Percentiles rank a stretch among this genome's conserved stretches.
Evolutionary conservation across 23 red algal genomes (phyloP).

Genomic region (Gracilaria vermiculophylla): DNA sequence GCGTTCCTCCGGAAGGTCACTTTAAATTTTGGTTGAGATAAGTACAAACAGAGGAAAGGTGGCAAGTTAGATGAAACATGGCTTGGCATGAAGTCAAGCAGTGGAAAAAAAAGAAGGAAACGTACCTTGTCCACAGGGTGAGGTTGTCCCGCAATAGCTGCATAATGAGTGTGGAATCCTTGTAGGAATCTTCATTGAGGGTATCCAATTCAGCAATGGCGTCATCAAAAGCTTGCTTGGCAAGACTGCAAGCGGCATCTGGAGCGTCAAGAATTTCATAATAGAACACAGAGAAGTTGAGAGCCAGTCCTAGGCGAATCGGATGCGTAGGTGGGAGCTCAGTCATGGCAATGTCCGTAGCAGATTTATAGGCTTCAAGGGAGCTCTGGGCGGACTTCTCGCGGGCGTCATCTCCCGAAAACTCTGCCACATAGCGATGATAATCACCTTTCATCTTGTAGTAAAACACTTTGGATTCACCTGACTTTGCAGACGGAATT

Average conservation of each 20-base stretch:
- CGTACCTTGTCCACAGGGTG: conserved; percentile 88
- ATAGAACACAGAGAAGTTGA: conserved; percentile 99
- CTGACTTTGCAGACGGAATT: conserved; percentile 89
- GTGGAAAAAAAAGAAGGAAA: neutral
- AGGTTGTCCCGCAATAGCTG: conserved; percentile 99
- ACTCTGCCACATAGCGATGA: conserved; percentile 98
- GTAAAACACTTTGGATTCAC: conserved; percentile 94
- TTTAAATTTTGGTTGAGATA: neutral
- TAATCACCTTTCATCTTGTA: conserved; percentile 99
- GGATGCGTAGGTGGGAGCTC: conserved; percentile 98
- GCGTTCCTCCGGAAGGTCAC: conserved; percentile 27
- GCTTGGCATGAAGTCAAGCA: neutral
- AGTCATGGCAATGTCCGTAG: conserved; percentile 88
- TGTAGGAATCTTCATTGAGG: conserved; percentile 94
- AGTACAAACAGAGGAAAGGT: neutral
- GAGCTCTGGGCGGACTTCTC: conserved; percentile 80
- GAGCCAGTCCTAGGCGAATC: conserved; percentile 96
- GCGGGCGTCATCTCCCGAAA: conserved; percentile 78
- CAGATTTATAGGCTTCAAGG: conserved; percentile 92
- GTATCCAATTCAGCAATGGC: conserved; percentile 97
- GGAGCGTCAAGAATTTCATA: conserved; percentile 98
- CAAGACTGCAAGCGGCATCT: conserved; percentile 89
- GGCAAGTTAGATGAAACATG: neutral
- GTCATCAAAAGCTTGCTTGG: conserved; percentile 99
- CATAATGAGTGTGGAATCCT: conserved; percentile 99